These are phyloP conservation scores for Globomyces sp. DNA, from an alignment of 371 early-diverging fungal species.

Conservation along the genomic window DNA sequence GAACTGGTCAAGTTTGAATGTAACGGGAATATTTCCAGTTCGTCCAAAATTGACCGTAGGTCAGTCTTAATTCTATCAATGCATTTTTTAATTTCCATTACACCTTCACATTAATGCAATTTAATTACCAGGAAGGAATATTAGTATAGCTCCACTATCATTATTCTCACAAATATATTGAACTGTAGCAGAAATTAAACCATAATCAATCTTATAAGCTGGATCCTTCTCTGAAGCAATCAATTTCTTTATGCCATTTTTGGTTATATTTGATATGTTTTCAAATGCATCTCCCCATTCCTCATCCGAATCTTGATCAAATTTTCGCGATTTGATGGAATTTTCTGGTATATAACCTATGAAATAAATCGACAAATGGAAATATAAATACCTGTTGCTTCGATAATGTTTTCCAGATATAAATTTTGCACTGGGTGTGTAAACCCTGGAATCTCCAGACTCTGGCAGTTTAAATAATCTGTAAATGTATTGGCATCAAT, in stretches of 20 bases:
- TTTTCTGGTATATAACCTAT: slow-evolving; percentile 40
- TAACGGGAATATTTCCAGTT: slow-evolving; percentile 37
- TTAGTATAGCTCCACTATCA: slow-evolving; percentile 60
- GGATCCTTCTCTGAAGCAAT: slow-evolving; percentile 39
- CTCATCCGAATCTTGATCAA: slow-evolving; percentile 7
- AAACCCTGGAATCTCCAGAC: slow-evolving; percentile 73
- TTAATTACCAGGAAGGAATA: slow-evolving; percentile 67
- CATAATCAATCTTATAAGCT: slow-evolving; percentile 63
- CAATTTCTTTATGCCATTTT: slow-evolving; percentile 5
- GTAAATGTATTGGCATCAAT: slow-evolving; percentile 44
- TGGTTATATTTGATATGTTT: slow-evolving; percentile 7
- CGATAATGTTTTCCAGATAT: slow-evolving; percentile 39
- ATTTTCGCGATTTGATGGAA: slow-evolving; percentile 15
- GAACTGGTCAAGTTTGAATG: slow-evolving; percentile 41
- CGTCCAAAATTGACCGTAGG: slow-evolving; percentile 1
- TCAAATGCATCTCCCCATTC: slow-evolving; percentile 13
- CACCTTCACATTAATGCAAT: slow-evolving; percentile 40
- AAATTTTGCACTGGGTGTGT: slow-evolving; percentile 76
- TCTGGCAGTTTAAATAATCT: slow-evolving; percentile 55
- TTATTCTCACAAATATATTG: slow-evolving; percentile 55
- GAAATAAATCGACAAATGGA: too few relatives aligned
- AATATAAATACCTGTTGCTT: slow-evolving; percentile 14
- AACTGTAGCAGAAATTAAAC: slow-evolving; percentile 60
- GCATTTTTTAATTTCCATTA: slow-evolving; percentile 71
- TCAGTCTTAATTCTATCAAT: slow-evolving; percentile 47